These are phyloP conservation scores for Cladosporium sphaerospermum DNA, from an alignment of 2,329 filamentous ascomycete genomes.

Conservation along the genomic window DNA sequence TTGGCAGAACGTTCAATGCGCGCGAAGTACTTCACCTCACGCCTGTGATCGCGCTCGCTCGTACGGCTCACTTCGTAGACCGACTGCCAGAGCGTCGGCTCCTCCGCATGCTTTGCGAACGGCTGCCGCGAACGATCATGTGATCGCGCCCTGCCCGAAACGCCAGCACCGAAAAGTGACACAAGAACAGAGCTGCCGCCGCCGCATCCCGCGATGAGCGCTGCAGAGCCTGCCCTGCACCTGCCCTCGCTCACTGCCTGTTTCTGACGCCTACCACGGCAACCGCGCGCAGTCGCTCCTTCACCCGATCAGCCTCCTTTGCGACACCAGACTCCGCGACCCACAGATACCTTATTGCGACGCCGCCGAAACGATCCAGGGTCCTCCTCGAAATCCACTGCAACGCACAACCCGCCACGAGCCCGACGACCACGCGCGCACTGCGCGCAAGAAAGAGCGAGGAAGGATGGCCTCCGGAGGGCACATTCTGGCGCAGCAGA, in stretches of 20 bases:
- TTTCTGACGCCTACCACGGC: not conserved
- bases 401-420: not conserved
- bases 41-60: no score
- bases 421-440: not conserved
- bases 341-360: not conserved
- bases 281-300: constrained; percentile 1
- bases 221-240: constrained; percentile 1
- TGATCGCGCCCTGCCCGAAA: constrained; percentile 1
- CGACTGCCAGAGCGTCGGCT: no score
- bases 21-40: not conserved
- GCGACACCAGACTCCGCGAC: not conserved
- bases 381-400: not conserved
- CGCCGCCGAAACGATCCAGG: not conserved
- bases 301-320: not conserved
- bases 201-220: constrained; percentile 2
- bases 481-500: constrained; percentile 36
- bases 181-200: constrained; percentile 2
- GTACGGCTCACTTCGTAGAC: no score
- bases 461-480: constrained; percentile 27
- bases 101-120: no score
- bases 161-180: not conserved
- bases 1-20: not conserved
- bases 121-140: constrained; percentile 1
- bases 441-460: constrained; percentile 1
- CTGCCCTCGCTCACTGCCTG: not conserved